phyloP scores from a whole-genome alignment of 2,329 filamentous ascomycete genomes.

The Venturiaceae sp. region DNA sequence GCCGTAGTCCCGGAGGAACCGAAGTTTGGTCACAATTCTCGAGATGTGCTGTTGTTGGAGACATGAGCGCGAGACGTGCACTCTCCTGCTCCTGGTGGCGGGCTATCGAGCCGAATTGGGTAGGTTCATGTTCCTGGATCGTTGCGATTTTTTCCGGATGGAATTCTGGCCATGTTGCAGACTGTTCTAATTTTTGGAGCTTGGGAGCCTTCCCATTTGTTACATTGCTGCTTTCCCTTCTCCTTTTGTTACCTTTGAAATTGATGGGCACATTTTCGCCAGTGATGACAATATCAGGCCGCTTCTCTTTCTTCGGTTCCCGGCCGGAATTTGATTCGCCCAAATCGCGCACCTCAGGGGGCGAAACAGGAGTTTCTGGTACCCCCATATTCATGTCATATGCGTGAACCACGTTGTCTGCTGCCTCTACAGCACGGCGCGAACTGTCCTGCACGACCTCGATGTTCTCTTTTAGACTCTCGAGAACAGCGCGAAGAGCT shows the following conservation, averaged over 20 bases:
- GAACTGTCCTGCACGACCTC: constrained; percentile 66
- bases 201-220: neutral
- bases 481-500: neutral
- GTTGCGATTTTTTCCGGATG: neutral
- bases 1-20: constrained; percentile 35
- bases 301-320: constrained; percentile 18
- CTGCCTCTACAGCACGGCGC: constrained; percentile 60
- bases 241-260: constrained; percentile 32
- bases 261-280: constrained; percentile 30
- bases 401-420: constrained; percentile 66
- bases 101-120: neutral
- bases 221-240: constrained; percentile 24
- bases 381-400: constrained; percentile 69
- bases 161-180: neutral
- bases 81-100: neutral
- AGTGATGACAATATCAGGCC: constrained; percentile 33
- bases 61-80: neutral
- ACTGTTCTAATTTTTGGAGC: neutral
- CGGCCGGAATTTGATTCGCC: neutral
- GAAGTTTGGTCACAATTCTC: constrained; percentile 12
- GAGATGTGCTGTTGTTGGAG: constrained; percentile 18
- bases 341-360: neutral
- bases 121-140: neutral
- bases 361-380: constrained; percentile 45
- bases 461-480: constrained; percentile 57